Evolutionary conservation across 495 filamentous ascomycete species (phyloP), one percentile per base, ranked within the genome.

Genomic region (Venustampulla echinocandica): DNA sequence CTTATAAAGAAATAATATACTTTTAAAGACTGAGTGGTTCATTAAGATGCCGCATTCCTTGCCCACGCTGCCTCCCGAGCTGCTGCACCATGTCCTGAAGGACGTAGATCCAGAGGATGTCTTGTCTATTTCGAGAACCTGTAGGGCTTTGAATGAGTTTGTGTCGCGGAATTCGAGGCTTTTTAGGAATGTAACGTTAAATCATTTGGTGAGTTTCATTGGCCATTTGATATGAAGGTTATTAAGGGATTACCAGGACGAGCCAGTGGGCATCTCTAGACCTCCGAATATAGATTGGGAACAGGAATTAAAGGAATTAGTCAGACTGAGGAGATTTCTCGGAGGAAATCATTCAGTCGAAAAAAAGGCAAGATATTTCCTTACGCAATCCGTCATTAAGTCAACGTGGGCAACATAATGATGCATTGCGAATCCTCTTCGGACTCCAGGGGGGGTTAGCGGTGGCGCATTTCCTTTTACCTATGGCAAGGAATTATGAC

Each of bases 91-190:
- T 14, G 79, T 87, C 41, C 55, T 85, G 14, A 70, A 68, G 14
- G 74, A 76, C 50, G 69, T 88, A 5, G 60, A 70, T 10, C 71
- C 81, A 0, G 35, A 56, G 24, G 79, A 81, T 42, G 69, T 89
- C 3, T 65, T 61, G 18, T 48, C 60, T 6, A 53, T 82, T 13
- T 73, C 76, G 0, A 54, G 49, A 11, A 76, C 76, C 4, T 85
- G 77, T 50, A 69, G 65, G 32, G 46, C 52, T 9, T 56, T 88
- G 18, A 66, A 69, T 48, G 59, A 57, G 6, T 70, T 70, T 49
- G 58, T 81, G 38, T 63, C 60, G 15, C 65, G 61, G 21, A 80
- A 84, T 58, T 32, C 52, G 3, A 49, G 68, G 7, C 61, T 84
- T 13, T 76, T 66, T 48, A 75, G 70, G 49, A 62, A 67, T 10